Evolutionary conservation across 768 basidiomycete species (phyloP).

Genomic region (Mycena polygramma): DNA sequence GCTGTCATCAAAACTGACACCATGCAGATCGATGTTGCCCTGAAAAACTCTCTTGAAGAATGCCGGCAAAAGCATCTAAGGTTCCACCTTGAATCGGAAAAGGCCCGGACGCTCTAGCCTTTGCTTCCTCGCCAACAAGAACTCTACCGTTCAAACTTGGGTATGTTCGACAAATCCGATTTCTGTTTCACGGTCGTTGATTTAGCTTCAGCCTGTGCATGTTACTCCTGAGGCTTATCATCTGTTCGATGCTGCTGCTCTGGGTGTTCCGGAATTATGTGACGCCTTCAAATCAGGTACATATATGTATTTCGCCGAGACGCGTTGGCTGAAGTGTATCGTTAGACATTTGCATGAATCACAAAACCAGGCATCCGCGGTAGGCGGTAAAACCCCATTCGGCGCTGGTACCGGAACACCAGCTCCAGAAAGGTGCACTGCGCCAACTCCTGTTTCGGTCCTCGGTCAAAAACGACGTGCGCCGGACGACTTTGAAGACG

Average conservation of each 20-base stretch:
- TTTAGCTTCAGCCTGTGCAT: slow-evolving; percentile 76
- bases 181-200: slow-evolving; percentile 22
- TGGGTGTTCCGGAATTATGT: slow-evolving; percentile 93
- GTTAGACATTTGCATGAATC: slow-evolving; percentile 83
- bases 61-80: slow-evolving; percentile 95
- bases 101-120: slow-evolving; percentile 94
- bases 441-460: too few species aligned
- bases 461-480: too few species aligned
- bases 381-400: slow-evolving; percentile 86
- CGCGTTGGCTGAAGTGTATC: slow-evolving; percentile 13
- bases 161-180: slow-evolving; percentile 52
- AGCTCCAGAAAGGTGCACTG: slow-evolving; percentile 48
- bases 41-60: slow-evolving; percentile 94
- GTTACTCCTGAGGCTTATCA: slow-evolving; percentile 91
- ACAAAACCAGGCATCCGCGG: slow-evolving; percentile 61
- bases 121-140: slow-evolving; percentile 93
- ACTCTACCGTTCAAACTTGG: slow-evolving; percentile 92
- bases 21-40: slow-evolving; percentile 73
- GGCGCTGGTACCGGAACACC: slow-evolving; percentile 82
- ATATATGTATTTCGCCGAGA: not conserved
- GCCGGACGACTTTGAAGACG: too few species aligned
- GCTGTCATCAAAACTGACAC: slow-evolving; percentile 6
- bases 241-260: slow-evolving; percentile 90
- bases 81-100: slow-evolving; percentile 91
- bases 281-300: slow-evolving; percentile 95